Evolutionary conservation across 805 yeast genomes (phyloP).

Genomic region (Metschnikowia koreensis): DNA sequence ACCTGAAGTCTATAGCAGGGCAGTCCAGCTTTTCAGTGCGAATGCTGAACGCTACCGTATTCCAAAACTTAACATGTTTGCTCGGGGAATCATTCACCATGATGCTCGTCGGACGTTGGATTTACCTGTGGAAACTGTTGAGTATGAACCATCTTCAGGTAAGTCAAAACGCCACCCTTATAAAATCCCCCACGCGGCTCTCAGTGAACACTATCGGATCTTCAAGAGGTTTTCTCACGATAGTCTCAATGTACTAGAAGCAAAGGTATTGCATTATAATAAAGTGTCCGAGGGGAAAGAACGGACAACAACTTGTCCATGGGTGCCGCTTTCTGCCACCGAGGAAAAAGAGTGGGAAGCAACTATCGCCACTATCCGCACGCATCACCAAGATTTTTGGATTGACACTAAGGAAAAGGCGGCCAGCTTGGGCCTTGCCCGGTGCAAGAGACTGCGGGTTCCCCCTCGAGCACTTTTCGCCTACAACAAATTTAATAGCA

Average conservation of each 20-base stretch:
- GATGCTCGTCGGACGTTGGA: constrained; percentile 13
- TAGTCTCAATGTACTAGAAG: constrained; percentile 14
- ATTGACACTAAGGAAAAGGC: constrained; percentile 2
- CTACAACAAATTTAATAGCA: constrained; percentile 6
- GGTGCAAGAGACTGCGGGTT: neutral
- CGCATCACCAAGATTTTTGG: constrained; percentile 6
- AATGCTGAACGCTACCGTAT: constrained; percentile 6
- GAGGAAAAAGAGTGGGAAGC: constrained; percentile 10
- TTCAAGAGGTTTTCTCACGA: constrained; percentile 13
- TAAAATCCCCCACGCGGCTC: constrained; percentile 3
- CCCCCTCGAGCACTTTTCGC: constrained; percentile 6
- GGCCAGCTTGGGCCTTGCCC: neutral
- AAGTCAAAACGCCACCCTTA: neutral
- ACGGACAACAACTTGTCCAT: constrained; percentile 1
- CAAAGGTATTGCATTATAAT: constrained; percentile 8
- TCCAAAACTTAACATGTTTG: constrained; percentile 1
- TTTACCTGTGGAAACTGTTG: constrained; percentile 9
- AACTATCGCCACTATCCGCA: neutral
- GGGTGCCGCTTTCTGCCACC: constrained; percentile 8
- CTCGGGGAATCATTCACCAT: constrained; percentile 15
- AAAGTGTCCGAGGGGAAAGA: too few relatives aligned
- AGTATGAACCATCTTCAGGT: neutral
- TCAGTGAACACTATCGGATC: constrained; percentile 17
- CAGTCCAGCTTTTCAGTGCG: constrained; percentile 7
- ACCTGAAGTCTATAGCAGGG: constrained; percentile 14